Evolutionary conservation across 73 alveolate species (phyloP), one percentile per base, ranked within the genome.

Genomic region (Paraurostyla sp.): DNA sequence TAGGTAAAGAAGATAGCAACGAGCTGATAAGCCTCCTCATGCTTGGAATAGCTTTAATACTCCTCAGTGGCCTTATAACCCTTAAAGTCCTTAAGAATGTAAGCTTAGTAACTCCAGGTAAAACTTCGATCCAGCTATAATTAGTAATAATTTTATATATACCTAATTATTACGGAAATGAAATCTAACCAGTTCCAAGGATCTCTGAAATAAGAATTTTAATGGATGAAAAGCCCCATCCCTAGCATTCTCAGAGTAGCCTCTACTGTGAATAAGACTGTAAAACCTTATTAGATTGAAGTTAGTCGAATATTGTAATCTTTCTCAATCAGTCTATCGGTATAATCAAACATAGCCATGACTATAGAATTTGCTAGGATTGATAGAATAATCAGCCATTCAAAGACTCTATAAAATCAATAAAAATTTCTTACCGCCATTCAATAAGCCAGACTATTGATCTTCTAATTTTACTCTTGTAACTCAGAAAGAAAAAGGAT

Each of bases 181-280:
- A 89, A 83, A 46, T 89, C 95, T 7, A 89, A 42, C 81, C 88
- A 51, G 36, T 89, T 89, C 92, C 95, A 89, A n/a, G 73, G 71
- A 83, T 83, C 90, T 51, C 80, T 83, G 33, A 89, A 16, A 60
- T 89, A 89, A 7, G 92, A 71, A 23, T 86, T 51, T 32, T 30
- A 23, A 45, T 82, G 49, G 49, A 82, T 29, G 22, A 83, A 16
- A 33, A 89, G 83, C 29, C 89, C 88, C 71, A 83, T 59, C 0
- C 80, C 92, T 25, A 71, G 49, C 35, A 58, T 56, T 48, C 80
- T 90, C 13, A 90, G 20, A 46, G 40, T 0, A 2, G 92, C 80
- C 41, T 90, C 95, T 51, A 83, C 3, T 3, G 81, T 69, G 25
- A 90, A 90, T 16, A 76, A 15, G 0, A 56, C 45, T 23, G 91